Conservation (phyloP, 805 yeast genomes). For the Nakazawaea ambrosiae region DNA sequence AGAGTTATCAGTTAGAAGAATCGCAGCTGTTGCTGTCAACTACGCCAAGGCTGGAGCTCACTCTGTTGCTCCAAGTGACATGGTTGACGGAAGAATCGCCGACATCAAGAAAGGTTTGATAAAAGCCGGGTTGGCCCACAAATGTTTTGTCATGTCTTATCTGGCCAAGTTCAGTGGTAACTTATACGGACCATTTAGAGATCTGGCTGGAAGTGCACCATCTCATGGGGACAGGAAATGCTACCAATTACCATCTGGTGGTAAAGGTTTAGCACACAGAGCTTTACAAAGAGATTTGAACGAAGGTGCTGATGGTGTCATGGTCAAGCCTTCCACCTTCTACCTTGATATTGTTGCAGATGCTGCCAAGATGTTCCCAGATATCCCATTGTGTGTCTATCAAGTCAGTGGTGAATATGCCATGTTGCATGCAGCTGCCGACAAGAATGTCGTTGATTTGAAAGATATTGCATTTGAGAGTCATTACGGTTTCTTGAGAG, state of each 20-base stretch:
- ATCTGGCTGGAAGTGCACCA: slow-evolving; percentile 92
- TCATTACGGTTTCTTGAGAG: slow-evolving; percentile 87
- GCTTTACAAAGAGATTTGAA: slow-evolving; percentile 79
- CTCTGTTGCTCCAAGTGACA: slow-evolving; percentile 94
- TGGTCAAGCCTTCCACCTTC: slow-evolving; percentile 94
- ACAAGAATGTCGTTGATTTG: slow-evolving; percentile 85
- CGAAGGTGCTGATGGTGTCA: slow-evolving; percentile 95
- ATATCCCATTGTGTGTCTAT: slow-evolving; percentile 88
- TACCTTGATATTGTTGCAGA: slow-evolving; percentile 87
- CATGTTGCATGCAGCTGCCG: slow-evolving; percentile 98
- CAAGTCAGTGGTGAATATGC: slow-evolving; percentile 98
- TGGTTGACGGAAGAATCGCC: slow-evolving; percentile 91
- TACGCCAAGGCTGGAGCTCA: slow-evolving; percentile 95
- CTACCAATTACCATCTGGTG: slow-evolving; percentile 91
- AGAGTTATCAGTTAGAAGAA: slow-evolving; percentile 64
- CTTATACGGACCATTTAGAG: slow-evolving; percentile 95
- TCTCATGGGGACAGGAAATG: slow-evolving; percentile 85
- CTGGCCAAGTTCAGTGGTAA: slow-evolving; percentile 91
- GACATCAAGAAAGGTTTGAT: slow-evolving; percentile 85
- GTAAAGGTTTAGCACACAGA: slow-evolving; percentile 88
- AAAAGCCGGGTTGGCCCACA: slow-evolving; percentile 76
- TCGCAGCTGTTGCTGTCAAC: slow-evolving; percentile 91
- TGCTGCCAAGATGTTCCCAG: slow-evolving; percentile 73
- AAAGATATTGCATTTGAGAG: slow-evolving; percentile 76
- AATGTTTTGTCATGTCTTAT: slow-evolving; percentile 85